Base-by-base conservation (phyloP, 225 moss, liverwort and hornwort species). In the Anthoceros angustus region DNA sequence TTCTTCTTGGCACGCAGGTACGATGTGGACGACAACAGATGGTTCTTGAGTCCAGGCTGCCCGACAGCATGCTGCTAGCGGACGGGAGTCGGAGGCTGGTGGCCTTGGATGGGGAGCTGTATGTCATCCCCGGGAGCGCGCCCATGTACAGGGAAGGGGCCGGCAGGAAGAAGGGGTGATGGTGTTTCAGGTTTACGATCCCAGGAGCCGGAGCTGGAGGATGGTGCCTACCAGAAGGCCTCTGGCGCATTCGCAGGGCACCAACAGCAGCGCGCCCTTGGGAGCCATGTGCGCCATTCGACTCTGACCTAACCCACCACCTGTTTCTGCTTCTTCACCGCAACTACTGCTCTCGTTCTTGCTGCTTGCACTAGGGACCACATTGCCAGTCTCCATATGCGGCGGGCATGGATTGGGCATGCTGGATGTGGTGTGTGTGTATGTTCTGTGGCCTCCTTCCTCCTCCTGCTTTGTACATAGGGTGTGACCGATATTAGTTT, bases 111-210 rank as follows among this genome's bases (percentile, higher is more conserved):
- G 80, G 85, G 24, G 85, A 86, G 76, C 62, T 86, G 63, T 86
- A 83, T 72, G 85, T 86, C 65, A 80, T 86, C 38, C 85, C 85
- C 2, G 85, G 85, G 6, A 83, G 85, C 0, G 78, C 85, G 1
- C 76, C 81, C 61, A 68, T 86, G 67, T 80, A 80, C 40, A 72
- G 82, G 9, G 83, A 78, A 42, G 82, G 74, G 16, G 75, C 67
- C 39, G 73, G 80, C 75, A 82, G 80, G 73, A 86, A 79, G 74
- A 77, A 76, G 64, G 80, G 65, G 70, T 80, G 0, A 78, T 83
- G 25, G 74, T 80, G 6, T 80, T 86, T 66, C 85, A 86, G 71
- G 79, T 86, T 0, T 86, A 80, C 39, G 14, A 86, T 25, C 83
- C 85, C 11, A 77, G 76, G 63, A 75, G 76, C 41, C 66, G 72